phyloP scores from a whole-genome alignment of 1,284 basidiomycete species.

The Cerioporus squamosus region DNA sequence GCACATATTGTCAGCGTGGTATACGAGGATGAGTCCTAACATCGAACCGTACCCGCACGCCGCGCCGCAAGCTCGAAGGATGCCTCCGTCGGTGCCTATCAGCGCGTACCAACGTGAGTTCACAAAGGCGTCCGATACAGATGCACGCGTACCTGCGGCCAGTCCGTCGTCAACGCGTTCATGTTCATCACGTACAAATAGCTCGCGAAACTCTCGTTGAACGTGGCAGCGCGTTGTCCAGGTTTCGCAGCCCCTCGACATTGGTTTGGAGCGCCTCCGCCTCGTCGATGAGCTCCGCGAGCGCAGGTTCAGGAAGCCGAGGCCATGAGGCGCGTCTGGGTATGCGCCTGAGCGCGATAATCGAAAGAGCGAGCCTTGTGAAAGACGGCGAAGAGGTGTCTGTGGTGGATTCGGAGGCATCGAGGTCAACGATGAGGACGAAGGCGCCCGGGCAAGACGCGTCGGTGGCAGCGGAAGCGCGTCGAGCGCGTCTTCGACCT shows the following conservation, averaged over 20 bases:
- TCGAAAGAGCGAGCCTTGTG: conserved; percentile 87
- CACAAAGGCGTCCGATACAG: conserved; percentile 2
- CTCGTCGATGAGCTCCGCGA: conserved; percentile 89
- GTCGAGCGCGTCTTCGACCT: conserved; percentile 5
- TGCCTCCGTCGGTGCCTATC: conserved; percentile 64
- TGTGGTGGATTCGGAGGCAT: conserved; percentile 40
- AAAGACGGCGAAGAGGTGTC: conserved; percentile 88
- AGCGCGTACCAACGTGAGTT: background rate
- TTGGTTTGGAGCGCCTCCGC: conserved; percentile 80
- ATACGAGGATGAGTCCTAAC: no score
- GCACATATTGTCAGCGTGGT: background rate
- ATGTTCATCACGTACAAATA: conserved; percentile 93
- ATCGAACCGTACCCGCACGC: conserved; percentile 62
- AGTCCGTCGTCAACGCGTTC: conserved; percentile 92
- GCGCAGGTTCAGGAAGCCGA: conserved; percentile 85
- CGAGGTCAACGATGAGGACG: background rate
- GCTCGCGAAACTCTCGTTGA: conserved; percentile 94
- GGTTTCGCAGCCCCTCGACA: conserved; percentile 68
- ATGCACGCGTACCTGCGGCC: conserved; percentile 72
- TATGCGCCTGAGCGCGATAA: conserved; percentile 76
- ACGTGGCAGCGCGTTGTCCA: conserved; percentile 81
- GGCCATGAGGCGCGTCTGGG: conserved; percentile 78
- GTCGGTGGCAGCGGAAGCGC: no score
- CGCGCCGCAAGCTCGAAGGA: conserved; percentile 63
- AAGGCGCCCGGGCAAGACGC: conserved; percentile 4